Evolutionary conservation across 192 early-diverging fungal species (phyloP).

Genomic region (Dimargaris verticillata): DNA sequence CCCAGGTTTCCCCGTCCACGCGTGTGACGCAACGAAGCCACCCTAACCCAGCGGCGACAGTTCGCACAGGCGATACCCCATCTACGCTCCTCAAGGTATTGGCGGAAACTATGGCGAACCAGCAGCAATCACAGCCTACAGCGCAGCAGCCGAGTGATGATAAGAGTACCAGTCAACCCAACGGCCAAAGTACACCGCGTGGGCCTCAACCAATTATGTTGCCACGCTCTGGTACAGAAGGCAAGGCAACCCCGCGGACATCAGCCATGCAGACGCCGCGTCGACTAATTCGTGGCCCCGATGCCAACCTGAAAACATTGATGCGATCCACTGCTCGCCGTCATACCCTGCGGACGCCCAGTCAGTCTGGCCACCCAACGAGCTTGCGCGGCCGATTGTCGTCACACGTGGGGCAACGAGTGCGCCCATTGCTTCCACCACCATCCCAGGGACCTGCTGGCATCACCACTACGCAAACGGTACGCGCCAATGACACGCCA

Average conservation of each 20-base stretch:
- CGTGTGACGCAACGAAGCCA: neutral
- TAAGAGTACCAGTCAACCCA: too few species aligned
- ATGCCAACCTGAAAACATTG: conserved; percentile 5
- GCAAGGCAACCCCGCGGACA: neutral
- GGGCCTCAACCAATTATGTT: neutral
- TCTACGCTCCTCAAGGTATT: conserved; percentile 2
- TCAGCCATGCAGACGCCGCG: neutral
- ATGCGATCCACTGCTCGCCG: neutral
- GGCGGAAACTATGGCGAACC: neutral
- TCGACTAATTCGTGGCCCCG: neutral
- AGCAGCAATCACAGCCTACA: neutral
- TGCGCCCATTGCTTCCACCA: neutral
- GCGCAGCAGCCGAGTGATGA: neutral
- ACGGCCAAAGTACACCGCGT: too few species aligned
- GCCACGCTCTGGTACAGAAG: neutral
- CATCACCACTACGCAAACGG: neutral
- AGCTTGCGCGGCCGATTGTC: neutral
- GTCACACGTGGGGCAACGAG: neutral
- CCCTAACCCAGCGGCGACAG: neutral
- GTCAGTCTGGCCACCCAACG: neutral
- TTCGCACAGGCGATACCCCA: neutral
- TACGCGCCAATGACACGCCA: neutral
- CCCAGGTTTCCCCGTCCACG: neutral
- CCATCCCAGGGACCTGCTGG: neutral
- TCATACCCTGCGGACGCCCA: neutral